Evolutionary conservation across 148 eudicot species (phyloP).

Genomic region (Rhododendron molle): DNA sequence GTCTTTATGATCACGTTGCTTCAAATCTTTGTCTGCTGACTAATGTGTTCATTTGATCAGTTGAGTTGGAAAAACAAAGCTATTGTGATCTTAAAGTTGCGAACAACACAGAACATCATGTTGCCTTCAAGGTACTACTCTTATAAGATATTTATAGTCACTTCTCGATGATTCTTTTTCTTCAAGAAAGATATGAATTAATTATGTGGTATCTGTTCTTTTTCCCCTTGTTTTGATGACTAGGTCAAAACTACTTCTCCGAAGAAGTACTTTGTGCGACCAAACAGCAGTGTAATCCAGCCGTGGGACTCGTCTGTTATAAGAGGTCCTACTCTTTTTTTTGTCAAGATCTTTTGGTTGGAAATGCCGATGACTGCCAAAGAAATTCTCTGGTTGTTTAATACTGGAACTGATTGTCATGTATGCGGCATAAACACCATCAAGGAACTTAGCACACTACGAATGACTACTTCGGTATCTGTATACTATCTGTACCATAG

Average conservation of each 20-base stretch:
- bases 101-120: conserved; percentile 69
- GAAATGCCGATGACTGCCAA: not conserved
- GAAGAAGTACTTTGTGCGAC: conserved; percentile 87
- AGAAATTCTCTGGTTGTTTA: conserved; percentile 9
- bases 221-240: conserved; percentile 7
- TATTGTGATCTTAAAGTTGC: conserved; percentile 81
- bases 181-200: not conserved
- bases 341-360: conserved; percentile 11
- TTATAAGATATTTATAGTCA: not conserved
- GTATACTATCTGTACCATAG: not conserved
- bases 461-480: not conserved
- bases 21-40: conserved; percentile 1
- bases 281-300: conserved; percentile 79
- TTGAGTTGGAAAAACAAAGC: conserved; percentile 89
- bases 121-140: conserved; percentile 82
- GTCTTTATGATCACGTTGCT: not conserved
- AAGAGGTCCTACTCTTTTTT: conserved; percentile 52
- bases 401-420: conserved; percentile 1
- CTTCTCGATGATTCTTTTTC: not conserved
- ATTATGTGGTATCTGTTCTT: not conserved
- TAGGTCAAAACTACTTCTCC: conserved; percentile 98
- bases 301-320: conserved; percentile 87
- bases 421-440: not conserved
- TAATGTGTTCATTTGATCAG: conserved; percentile 28
- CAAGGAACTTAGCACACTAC: not conserved